These are phyloP conservation scores for Paratinospora sagittata DNA, from an alignment of 164 flowering plant species.

Conservation along the genomic window DNA sequence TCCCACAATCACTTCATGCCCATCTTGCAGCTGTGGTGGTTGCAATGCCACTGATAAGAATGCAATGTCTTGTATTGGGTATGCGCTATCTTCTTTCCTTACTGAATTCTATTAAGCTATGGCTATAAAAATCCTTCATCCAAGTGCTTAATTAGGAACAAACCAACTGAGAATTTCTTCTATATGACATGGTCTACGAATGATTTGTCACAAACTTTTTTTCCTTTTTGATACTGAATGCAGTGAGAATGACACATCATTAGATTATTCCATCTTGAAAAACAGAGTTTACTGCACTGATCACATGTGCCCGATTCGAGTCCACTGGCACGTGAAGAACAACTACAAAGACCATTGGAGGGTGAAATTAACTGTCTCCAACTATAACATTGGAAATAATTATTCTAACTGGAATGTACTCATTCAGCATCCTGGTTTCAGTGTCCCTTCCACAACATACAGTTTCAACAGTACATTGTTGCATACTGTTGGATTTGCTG, in stretches of 20 bases:
- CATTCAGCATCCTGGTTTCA: slow-evolving; percentile 60
- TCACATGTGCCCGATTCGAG: slow-evolving; percentile 62
- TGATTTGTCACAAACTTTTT: neutral
- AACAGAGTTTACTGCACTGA: slow-evolving; percentile 42
- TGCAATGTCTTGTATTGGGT: slow-evolving; percentile 34
- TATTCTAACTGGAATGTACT: slow-evolving; percentile 56
- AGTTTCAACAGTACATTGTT: slow-evolving; percentile 55
- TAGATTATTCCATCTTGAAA: neutral
- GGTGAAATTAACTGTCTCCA: slow-evolving; percentile 54
- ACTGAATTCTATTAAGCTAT: neutral
- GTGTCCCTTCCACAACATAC: slow-evolving; percentile 20
- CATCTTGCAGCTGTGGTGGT: slow-evolving; percentile 63
- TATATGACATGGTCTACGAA: neutral
- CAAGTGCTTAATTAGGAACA: neutral
- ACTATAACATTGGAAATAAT: slow-evolving; percentile 37
- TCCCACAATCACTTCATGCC: slow-evolving; percentile 46
- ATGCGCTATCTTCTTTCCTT: neutral
- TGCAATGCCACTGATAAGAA: slow-evolving; percentile 32
- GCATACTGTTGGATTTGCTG: slow-evolving; percentile 30
- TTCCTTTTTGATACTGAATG: neutral
- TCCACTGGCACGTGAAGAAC: slow-evolving; percentile 64
- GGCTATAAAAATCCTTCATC: too few relatives aligned
- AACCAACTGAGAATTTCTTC: neutral
- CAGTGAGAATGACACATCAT: neutral
- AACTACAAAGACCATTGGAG: slow-evolving; percentile 56